These are phyloP conservation scores for Proliferodiscus dingleyae DNA, from an alignment of 2,329 filamentous ascomycete species.

Conservation along the genomic window DNA sequence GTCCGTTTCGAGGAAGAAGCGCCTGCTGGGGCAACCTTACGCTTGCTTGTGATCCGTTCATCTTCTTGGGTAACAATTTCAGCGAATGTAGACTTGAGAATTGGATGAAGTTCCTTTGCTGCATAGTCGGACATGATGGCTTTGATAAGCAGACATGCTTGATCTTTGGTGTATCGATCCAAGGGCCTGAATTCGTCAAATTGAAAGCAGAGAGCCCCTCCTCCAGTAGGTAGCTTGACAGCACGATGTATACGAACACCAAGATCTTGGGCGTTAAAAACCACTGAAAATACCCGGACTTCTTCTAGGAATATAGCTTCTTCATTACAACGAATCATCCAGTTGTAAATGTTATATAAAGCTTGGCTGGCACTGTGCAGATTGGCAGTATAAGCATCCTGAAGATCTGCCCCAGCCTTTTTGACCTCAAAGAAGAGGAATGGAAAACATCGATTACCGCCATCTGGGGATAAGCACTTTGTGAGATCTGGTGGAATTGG, in stretches of 20 bases:
- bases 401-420: constrained; percentile 6
- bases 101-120: constrained; percentile 2
- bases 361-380: constrained; percentile 4
- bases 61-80: constrained; percentile 4
- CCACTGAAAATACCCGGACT: constrained; percentile 5
- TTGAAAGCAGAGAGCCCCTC: not conserved
- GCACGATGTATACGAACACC: constrained; percentile 4
- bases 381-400: constrained; percentile 6
- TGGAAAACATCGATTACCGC: constrained; percentile 5
- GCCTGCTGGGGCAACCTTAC: not conserved
- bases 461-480: constrained; percentile 5
- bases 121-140: constrained; percentile 6
- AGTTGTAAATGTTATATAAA: constrained; percentile 5
- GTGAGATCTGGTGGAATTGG: constrained; percentile 4
- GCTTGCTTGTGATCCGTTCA: constrained; percentile 2
- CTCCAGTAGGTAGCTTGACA: constrained; percentile 1
- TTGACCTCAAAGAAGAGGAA: constrained; percentile 6
- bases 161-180: constrained; percentile 4
- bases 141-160: constrained; percentile 3
- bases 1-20: constrained; percentile 1
- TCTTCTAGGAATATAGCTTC: constrained; percentile 4
- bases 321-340: constrained; percentile 1
- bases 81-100: constrained; percentile 3
- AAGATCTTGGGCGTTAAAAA: constrained; percentile 6
- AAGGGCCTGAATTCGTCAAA: constrained; percentile 5